Conservation (phyloP, 768 basidiomycete species). For the Pleurotus sapidus region DNA sequence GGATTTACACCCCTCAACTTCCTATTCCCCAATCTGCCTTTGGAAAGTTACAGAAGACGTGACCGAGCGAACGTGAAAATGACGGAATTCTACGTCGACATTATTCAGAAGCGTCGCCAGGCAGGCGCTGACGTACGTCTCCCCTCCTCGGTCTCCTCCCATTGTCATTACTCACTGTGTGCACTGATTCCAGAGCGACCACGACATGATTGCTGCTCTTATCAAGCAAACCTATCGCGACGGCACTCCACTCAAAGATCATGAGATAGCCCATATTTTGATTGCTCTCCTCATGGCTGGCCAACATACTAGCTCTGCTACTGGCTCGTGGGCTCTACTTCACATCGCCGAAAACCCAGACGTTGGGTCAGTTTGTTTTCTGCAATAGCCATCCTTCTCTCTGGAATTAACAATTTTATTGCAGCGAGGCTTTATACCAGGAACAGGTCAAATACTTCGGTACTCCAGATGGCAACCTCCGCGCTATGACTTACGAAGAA, state of each 20-base stretch:
- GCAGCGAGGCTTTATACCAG: slow-evolving; percentile 77
- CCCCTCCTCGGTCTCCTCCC: background rate
- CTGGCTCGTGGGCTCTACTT: slow-evolving; percentile 86
- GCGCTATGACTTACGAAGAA: slow-evolving; percentile 82
- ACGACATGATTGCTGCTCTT: slow-evolving; percentile 92
- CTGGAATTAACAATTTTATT: background rate
- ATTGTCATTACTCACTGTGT: background rate
- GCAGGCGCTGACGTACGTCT: slow-evolving; percentile 39
- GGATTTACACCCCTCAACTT: slow-evolving; percentile 97
- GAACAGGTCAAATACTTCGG: slow-evolving; percentile 87
- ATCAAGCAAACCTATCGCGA: slow-evolving; percentile 80
- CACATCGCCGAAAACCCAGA: slow-evolving; percentile 78
- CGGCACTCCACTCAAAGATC: slow-evolving; percentile 75
- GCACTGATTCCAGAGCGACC: slow-evolving; percentile 45
- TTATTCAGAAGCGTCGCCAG: slow-evolving; percentile 71
- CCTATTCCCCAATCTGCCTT: slow-evolving; percentile 89
- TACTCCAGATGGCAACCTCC: slow-evolving; percentile 76
- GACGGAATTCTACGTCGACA: slow-evolving; percentile 88
- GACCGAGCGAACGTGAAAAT: slow-evolving; percentile 91
- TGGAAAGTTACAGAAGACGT: slow-evolving; percentile 85
- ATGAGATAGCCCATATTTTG: slow-evolving; percentile 97
- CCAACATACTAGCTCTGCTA: slow-evolving; percentile 95
- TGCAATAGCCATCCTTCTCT: slow-evolving; percentile 3
- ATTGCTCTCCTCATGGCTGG: slow-evolving; percentile 99
- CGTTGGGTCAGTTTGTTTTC: slow-evolving; percentile 56